Evolutionary conservation across 148 eudicot species (phyloP), one percentile per base, ranked within the genome.

Genomic region (Spergularia marina): DNA sequence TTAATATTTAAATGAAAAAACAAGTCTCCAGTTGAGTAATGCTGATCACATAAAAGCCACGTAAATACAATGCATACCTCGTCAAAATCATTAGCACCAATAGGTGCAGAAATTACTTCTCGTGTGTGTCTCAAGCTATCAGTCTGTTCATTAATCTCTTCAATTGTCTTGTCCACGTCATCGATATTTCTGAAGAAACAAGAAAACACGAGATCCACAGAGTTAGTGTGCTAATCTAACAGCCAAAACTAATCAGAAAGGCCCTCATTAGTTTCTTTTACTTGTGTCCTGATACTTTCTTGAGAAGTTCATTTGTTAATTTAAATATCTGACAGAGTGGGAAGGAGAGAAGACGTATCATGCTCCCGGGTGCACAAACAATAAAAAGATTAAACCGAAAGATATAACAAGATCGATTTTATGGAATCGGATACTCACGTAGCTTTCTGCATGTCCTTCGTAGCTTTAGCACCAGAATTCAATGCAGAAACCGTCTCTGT

Each of bases 371-470:
- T 17, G 41, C 53, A 21, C 20, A 71, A 6, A 61, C 1, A 60
- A 55, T 40, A n/a, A 53, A 21, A 21, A 6, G 71, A 30, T 10
- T 21, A 47, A 8, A 68, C 5, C 14, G 30, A 52, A 23, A 8
- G 20, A 39, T 25, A 40, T 7, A 52, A 59, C 10, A 59, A 17
- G n/a, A n/a, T n/a, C n/a, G 36, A 41, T 0, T 54, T 25, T 59
- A 25, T 36, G 65, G 54, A 44, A 71, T 57, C 25, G 5, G 36
- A 17, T 39, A 89, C 98, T 85, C 81, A 91, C 97, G 94, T 91
- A 63, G 94, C 92, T 85, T 89, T 93, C 70, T 93, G 98, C 98
- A 93, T 91, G 57, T 92, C 89, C 75, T 93, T 91, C 98, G 91
- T 91, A 79, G 98, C 94, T 78, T 86, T 78, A 47, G 98, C 98